phyloP scores from a whole-genome alignment of 2,329 filamentous ascomycete species.

The Monosporascus sp. region DNA sequence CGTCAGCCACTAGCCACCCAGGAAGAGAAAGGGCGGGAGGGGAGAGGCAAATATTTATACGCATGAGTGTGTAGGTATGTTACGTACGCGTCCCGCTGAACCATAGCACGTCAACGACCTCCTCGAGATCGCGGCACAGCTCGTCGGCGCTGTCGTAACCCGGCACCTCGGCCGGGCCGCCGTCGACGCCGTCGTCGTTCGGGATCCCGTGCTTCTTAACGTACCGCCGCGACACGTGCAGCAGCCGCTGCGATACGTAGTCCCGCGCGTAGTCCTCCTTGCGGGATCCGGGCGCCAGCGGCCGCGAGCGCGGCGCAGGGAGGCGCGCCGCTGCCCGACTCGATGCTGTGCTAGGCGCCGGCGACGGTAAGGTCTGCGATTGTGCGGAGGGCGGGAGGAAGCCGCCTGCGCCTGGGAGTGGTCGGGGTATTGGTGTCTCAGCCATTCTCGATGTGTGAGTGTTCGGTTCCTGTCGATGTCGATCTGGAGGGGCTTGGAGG shows the following conservation, averaged over 20 bases:
- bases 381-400: conserved; percentile 38
- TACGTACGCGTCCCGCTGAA: conserved; percentile 78
- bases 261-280: conserved; percentile 57
- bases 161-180: conserved; percentile 28
- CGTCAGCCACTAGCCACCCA: no score
- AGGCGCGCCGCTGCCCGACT: conserved; percentile 35
- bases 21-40: no score
- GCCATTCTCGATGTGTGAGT: conserved; percentile 13
- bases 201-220: conserved; percentile 52
- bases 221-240: conserved; percentile 52
- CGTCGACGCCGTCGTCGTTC: conserved; percentile 34
- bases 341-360: conserved; percentile 47
- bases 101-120: conserved; percentile 78
- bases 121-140: conserved; percentile 69
- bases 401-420: conserved; percentile 33
- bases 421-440: conserved; percentile 4
- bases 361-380: conserved; percentile 42
- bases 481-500: not conserved
- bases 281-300: conserved; percentile 50
- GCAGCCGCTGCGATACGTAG: conserved; percentile 50
- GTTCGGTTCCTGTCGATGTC: not conserved
- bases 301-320: conserved; percentile 50
- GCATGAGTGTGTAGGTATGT: not conserved
- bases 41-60: no score
- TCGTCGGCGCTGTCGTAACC: conserved; percentile 61